phyloP scores from a whole-genome alignment of 108 stramenopile species.

The Conticribra guillardii region DNA sequence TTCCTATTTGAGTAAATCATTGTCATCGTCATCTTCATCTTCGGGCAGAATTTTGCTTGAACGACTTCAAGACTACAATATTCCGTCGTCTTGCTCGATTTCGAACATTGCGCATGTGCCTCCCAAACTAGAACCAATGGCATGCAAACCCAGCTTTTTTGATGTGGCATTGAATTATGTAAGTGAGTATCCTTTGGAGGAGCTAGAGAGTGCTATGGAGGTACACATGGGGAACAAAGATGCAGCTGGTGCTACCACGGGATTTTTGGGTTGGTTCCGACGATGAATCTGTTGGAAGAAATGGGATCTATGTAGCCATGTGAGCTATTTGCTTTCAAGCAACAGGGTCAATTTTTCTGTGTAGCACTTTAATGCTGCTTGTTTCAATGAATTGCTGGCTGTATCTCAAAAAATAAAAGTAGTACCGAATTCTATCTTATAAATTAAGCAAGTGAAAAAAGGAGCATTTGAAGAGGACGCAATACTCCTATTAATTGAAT shows the following conservation, averaged over 20 bases:
- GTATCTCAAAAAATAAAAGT: too few relatives aligned
- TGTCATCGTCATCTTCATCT: slow-evolving; percentile 25
- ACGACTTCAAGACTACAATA: slow-evolving; percentile 70
- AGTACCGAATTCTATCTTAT: too few relatives aligned
- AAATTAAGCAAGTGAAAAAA: too few relatives aligned
- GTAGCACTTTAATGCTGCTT: background rate
- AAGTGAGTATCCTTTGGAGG: slow-evolving; percentile 54
- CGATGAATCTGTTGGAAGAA: slow-evolving; percentile 7
- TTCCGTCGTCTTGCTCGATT: slow-evolving; percentile 50
- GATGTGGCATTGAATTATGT: slow-evolving; percentile 77
- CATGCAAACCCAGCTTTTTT: slow-evolving; percentile 79
- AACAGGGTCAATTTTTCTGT: too few relatives aligned
- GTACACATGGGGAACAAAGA: slow-evolving; percentile 32
- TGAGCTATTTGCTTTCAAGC: too few relatives aligned
- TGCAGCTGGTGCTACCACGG: slow-evolving; percentile 30
- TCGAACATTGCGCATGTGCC: slow-evolving; percentile 34
- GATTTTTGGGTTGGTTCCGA: slow-evolving; percentile 46
- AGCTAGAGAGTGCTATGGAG: slow-evolving; percentile 56
- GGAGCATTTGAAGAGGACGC: too few relatives aligned
- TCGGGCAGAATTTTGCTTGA: slow-evolving; percentile 50
- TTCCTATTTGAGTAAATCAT: slow-evolving; percentile 31
- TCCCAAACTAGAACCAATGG: slow-evolving; percentile 48
- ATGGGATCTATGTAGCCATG: too few relatives aligned
- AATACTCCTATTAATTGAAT: too few relatives aligned
- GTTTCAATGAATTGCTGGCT: background rate